phyloP scores from a whole-genome alignment of 345 rosid genomes.

The Boechera stricta region DNA sequence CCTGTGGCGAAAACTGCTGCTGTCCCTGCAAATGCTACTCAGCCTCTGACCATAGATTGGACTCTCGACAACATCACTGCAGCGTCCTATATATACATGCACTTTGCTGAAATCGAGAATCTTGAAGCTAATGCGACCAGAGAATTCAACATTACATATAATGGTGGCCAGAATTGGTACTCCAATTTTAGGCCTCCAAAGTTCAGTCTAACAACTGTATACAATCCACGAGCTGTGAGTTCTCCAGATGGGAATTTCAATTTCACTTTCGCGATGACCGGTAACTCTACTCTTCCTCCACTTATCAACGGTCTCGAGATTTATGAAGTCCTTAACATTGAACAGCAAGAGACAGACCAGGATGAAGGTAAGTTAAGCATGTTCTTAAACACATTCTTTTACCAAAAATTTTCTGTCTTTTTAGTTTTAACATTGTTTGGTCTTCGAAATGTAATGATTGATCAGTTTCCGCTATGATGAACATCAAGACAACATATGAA shows the following conservation, averaged over 20 bases:
- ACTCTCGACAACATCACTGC: neutral
- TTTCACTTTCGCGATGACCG: slow-evolving; percentile 33
- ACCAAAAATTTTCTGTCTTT: neutral
- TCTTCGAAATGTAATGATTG: slow-evolving; percentile 10
- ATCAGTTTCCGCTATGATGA: slow-evolving; percentile 51
- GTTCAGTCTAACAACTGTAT: slow-evolving; percentile 34
- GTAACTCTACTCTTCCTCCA: slow-evolving; percentile 47
- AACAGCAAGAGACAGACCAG: slow-evolving; percentile 32
- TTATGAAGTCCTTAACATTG: slow-evolving; percentile 35
- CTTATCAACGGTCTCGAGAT: slow-evolving; percentile 52
- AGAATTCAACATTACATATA: slow-evolving; percentile 44
- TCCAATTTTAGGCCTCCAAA: slow-evolving; percentile 37
- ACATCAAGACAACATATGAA: slow-evolving; percentile 48
- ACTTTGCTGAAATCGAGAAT: slow-evolving; percentile 53
- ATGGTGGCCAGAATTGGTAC: slow-evolving; percentile 34
- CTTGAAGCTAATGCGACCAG: slow-evolving; percentile 39
- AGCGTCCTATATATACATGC: slow-evolving; percentile 49
- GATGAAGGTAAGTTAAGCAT: slow-evolving; percentile 43
- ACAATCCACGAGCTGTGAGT: slow-evolving; percentile 8
- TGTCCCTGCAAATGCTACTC: slow-evolving; percentile 33
- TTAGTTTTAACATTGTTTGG: neutral
- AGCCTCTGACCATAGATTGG: neutral
- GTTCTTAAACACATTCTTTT: neutral
- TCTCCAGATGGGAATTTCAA: slow-evolving; percentile 30
- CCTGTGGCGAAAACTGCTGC: slow-evolving; percentile 43